Percentiles rank a stretch among this genome's conserved stretches.
Conservation (phyloP, 2,329 filamentous ascomycete genomes). For the Fusarium buharicum region DNA sequence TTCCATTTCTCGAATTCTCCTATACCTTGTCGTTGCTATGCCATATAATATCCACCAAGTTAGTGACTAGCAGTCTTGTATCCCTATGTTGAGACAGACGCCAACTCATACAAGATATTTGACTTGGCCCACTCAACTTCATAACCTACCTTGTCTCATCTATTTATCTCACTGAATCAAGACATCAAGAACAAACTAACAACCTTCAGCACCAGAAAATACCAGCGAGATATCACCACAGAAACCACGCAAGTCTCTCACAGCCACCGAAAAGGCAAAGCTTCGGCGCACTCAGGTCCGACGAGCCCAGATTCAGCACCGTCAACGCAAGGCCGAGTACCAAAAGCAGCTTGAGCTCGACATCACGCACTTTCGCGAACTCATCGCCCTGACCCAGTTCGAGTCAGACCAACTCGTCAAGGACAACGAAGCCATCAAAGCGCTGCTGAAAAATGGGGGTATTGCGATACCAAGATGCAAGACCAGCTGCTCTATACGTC, state of each 20-base stretch:
- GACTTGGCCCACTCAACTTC: background rate
- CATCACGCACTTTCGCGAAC: constrained; percentile 58
- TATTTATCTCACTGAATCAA: background rate
- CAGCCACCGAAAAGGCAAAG: constrained; percentile 55
- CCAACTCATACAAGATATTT: background rate
- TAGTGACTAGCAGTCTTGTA: no score
- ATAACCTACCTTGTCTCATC: background rate
- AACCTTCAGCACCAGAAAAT: constrained; percentile 26
- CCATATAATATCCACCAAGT: no score
- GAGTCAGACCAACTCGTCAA: constrained; percentile 52
- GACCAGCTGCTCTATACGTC: constrained; percentile 17
- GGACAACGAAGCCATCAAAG: constrained; percentile 58
- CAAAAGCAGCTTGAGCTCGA: constrained; percentile 65
- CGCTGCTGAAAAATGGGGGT: constrained; percentile 47
- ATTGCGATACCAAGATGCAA: constrained; percentile 30
- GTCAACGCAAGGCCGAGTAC: constrained; percentile 66
- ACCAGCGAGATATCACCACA: constrained; percentile 24
- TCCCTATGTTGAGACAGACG: no score
- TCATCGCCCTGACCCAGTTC: constrained; percentile 56
- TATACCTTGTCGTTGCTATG: background rate
- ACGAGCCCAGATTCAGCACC: constrained; percentile 65
- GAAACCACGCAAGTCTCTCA: constrained; percentile 36
- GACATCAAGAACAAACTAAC: constrained; percentile 16
- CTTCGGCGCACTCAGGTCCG: constrained; percentile 63
- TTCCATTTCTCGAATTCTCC: background rate